Evolutionary conservation across 371 early-diverging fungal species (phyloP).

Genomic region (Dipsacomyces acuminosporus): DNA sequence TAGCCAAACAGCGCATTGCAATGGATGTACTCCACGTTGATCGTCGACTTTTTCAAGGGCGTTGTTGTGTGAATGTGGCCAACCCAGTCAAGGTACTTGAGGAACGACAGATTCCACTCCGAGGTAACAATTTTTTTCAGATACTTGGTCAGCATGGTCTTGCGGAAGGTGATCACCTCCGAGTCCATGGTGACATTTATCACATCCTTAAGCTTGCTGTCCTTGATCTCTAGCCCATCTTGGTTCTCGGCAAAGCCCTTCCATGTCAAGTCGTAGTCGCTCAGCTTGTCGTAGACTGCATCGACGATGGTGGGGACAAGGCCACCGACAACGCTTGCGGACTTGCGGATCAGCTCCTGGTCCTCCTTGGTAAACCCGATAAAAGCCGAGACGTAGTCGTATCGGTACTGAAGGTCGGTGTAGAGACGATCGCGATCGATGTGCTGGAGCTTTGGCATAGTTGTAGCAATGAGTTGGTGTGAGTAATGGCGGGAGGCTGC

Average conservation of each 20-base stretch:
- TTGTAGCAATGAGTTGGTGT: neutral
- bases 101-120: conserved; percentile 67
- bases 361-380: conserved; percentile 63
- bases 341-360: conserved; percentile 58
- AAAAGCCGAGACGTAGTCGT: conserved; percentile 64
- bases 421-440: conserved; percentile 62
- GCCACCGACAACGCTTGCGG: conserved; percentile 60
- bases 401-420: conserved; percentile 66
- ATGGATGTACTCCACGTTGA: conserved; percentile 82
- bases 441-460: conserved; percentile 45
- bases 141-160: conserved; percentile 69
- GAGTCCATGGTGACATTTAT: conserved; percentile 55
- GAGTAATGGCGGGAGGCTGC: too few relatives aligned
- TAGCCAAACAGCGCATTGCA: conserved; percentile 72
- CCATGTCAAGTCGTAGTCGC: conserved; percentile 61
- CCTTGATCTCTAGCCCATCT: conserved; percentile 57
- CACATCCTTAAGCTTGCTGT: conserved; percentile 35
- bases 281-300: conserved; percentile 63
- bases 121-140: conserved; percentile 65
- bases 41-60: conserved; percentile 66
- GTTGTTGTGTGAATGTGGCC: conserved; percentile 69
- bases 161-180: conserved; percentile 78
- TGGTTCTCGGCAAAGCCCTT: conserved; percentile 60
- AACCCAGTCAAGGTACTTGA: conserved; percentile 75
- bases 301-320: conserved; percentile 76